Conservation (phyloP, 352 stramenopile genomes). For the Phytopythium boreale region DNA sequence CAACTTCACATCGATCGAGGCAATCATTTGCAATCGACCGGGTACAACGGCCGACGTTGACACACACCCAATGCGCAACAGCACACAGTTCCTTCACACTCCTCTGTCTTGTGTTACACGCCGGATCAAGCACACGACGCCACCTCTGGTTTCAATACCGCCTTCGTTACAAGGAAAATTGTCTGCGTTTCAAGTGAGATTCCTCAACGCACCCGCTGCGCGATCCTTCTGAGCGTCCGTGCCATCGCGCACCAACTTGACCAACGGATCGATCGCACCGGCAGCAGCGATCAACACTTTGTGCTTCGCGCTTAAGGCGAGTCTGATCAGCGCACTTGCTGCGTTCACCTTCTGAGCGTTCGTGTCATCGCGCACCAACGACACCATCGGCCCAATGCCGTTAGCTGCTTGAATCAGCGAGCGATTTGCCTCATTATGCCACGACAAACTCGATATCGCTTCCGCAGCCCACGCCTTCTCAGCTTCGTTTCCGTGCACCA, state of each 20-base stretch:
- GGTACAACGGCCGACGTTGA: no score
- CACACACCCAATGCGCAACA: no score
- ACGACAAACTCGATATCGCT: background rate
- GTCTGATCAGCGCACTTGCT: background rate
- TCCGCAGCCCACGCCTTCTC: background rate
- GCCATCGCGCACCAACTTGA: background rate
- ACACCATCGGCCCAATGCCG: background rate
- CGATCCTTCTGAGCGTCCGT: background rate
- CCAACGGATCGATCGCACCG: background rate
- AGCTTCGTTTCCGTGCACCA: background rate
- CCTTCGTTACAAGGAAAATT: background rate
- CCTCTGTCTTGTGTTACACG: no score
- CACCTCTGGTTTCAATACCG: no score
- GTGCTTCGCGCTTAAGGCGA: background rate
- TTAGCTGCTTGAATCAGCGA: background rate
- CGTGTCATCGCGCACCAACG: background rate
- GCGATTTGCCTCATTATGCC: background rate
- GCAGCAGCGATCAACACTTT: background rate
- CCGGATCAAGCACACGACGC: no score
- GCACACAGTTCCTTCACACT: no score
- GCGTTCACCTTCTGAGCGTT: background rate
- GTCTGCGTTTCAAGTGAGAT: background rate
- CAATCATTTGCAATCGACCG: no score
- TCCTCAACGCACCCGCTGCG: background rate
- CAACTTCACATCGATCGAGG: no score